Evolutionary conservation across 2,329 filamentous ascomycete genomes (phyloP).

Genomic region (Apiospora marii): DNA sequence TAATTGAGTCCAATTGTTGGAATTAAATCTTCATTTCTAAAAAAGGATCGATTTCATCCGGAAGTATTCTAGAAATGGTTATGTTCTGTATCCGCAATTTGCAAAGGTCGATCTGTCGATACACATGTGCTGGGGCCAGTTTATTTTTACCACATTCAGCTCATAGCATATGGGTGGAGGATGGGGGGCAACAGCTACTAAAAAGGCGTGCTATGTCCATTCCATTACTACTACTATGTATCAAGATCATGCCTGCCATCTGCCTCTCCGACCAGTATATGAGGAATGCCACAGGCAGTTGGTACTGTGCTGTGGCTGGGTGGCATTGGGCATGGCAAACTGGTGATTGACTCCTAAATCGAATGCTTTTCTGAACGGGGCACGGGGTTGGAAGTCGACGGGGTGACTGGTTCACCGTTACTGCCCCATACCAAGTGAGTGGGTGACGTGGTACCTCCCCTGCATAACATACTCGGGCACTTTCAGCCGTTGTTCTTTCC

Average conservation of each 20-base stretch:
- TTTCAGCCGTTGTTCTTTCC: neutral
- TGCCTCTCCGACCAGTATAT: neutral
- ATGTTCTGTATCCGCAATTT: neutral
- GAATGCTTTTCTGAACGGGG: neutral
- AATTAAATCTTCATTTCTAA: neutral
- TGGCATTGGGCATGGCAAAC: neutral
- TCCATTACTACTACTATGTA: too few species aligned
- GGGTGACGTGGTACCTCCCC: conserved; percentile 16
- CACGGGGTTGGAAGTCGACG: too few species aligned
- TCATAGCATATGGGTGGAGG: neutral
- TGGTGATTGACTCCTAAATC: neutral
- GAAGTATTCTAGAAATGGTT: neutral
- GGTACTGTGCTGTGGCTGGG: neutral
- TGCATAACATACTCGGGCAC: neutral
- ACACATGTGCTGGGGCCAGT: neutral
- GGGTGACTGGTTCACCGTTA: neutral
- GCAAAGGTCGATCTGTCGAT: neutral
- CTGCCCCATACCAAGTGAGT: neutral
- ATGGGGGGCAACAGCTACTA: neutral
- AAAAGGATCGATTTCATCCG: neutral
- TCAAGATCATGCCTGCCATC: too few species aligned
- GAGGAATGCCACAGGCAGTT: neutral
- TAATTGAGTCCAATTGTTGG: neutral
- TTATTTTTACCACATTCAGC: neutral
- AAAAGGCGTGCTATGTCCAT: neutral